A percentile compares a stretch with the other conserved stretches of the same genome.
Evolutionary conservation across 768 basidiomycete species (phyloP).

Genomic region (Amanita rubescens): DNA sequence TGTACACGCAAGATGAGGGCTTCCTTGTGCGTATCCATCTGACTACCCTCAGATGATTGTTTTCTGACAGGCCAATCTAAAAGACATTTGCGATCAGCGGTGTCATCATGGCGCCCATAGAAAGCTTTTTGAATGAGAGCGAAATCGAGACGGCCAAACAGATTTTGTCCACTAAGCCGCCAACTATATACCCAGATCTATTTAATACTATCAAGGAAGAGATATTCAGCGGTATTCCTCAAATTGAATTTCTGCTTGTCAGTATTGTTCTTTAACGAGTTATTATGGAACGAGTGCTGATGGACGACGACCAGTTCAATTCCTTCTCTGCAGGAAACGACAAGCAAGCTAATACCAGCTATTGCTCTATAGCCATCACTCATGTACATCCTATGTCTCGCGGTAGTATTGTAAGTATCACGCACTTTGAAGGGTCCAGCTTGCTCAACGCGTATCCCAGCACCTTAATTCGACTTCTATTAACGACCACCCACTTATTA

Average conservation of each 20-base stretch:
- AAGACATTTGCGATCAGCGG: slow-evolving; percentile 24
- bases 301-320: slow-evolving; percentile 20
- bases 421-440: neutral
- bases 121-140: slow-evolving; percentile 16
- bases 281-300: neutral
- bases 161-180: slow-evolving; percentile 20
- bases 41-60: too few relatives aligned
- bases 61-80: neutral
- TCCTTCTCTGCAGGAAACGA: slow-evolving; percentile 21
- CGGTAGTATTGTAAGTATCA: slow-evolving; percentile 27
- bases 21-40: slow-evolving; percentile 19
- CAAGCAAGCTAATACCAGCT: slow-evolving; percentile 25
- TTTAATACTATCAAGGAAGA: slow-evolving; percentile 22
- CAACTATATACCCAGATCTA: slow-evolving; percentile 18
- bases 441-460: slow-evolving; percentile 4
- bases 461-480: slow-evolving; percentile 20
- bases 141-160: slow-evolving; percentile 18
- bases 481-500: slow-evolving; percentile 20
- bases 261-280: too few relatives aligned
- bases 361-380: slow-evolving; percentile 25
- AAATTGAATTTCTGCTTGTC: slow-evolving; percentile 24
- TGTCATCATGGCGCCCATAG: slow-evolving; percentile 21
- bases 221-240: slow-evolving; percentile 20
- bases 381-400: slow-evolving; percentile 39
- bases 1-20: slow-evolving; percentile 20